These are phyloP conservation scores for Dunaliella primolecta DNA, from an alignment of 139 green algal genomes.

Conservation along the genomic window DNA sequence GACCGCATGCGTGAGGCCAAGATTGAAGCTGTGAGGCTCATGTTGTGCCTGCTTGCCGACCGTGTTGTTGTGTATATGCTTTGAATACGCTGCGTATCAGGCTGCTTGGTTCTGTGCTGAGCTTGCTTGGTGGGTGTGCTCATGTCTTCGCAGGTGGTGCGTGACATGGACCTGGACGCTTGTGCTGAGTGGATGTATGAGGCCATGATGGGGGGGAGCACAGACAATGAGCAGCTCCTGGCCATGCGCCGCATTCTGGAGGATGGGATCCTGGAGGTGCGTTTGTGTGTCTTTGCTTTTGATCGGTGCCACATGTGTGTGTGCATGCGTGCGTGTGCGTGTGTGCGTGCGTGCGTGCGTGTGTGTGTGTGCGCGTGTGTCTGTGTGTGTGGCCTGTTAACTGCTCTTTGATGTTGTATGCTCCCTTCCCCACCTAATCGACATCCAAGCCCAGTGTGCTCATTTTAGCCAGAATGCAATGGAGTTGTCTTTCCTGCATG, in stretches of 20 bases:
- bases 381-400: neutral
- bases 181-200: slow-evolving; percentile 66
- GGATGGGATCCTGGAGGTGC: slow-evolving; percentile 63
- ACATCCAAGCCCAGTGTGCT: too few species aligned
- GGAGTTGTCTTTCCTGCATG: too few species aligned
- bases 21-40: too few species aligned
- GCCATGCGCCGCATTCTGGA: slow-evolving; percentile 35
- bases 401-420: neutral
- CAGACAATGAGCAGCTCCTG: neutral
- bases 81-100: too few species aligned
- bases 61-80: too few species aligned
- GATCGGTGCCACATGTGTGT: too few species aligned
- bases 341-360: neutral
- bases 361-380: neutral
- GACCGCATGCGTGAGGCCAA: too few species aligned
- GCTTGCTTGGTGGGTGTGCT: too few species aligned
- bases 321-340: neutral
- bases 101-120: too few species aligned
- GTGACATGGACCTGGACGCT: slow-evolving; percentile 30
- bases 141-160: neutral
- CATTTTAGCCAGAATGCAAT: too few species aligned
- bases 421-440: too few species aligned
- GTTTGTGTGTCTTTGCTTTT: neutral
- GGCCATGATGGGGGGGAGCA: neutral
- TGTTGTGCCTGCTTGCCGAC: too few species aligned